Percentiles rank a stretch among this genome's conserved stretches.
Evolutionary conservation across 129 eudicot species (phyloP).

Genomic region (Saposhnikovia divaricata): DNA sequence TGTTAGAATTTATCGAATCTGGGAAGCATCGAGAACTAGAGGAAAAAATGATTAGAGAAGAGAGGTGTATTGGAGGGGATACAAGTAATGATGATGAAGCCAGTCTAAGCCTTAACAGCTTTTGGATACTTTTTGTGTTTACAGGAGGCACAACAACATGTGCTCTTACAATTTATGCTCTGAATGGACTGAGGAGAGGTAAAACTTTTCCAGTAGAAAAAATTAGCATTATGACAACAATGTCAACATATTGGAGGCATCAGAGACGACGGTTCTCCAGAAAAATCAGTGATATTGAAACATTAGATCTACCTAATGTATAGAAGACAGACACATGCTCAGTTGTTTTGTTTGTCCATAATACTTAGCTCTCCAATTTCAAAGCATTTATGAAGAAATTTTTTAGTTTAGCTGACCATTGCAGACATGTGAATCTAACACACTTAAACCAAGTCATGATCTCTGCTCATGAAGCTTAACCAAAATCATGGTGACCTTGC

Average conservation of each 20-base stretch:
- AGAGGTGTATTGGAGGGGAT: not conserved
- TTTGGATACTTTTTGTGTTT: not conserved
- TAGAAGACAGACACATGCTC: not conserved
- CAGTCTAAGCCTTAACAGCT: not conserved
- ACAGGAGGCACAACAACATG: not conserved
- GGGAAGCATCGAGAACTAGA: not conserved
- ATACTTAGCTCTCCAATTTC: no score
- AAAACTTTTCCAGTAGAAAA: not conserved
- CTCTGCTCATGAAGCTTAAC: no score
- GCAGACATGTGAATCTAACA: no score
- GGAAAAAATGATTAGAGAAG: not conserved
- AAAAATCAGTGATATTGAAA: slow-evolving; percentile 12
- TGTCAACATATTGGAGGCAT: not conserved
- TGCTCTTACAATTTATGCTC: not conserved
- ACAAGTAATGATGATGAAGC: not conserved
- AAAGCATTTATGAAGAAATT: no score
- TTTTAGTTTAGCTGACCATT: no score
- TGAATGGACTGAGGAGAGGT: not conserved
- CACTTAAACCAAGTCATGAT: no score
- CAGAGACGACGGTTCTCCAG: slow-evolving; percentile 8
- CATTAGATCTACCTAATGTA: not conserved
- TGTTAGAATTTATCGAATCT: not conserved
- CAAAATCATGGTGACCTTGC: no score
- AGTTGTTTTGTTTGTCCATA: not conserved
- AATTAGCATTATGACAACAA: not conserved